phyloP scores from a whole-genome alignment of 805 yeast species.

The Ogataea allantospora region DNA sequence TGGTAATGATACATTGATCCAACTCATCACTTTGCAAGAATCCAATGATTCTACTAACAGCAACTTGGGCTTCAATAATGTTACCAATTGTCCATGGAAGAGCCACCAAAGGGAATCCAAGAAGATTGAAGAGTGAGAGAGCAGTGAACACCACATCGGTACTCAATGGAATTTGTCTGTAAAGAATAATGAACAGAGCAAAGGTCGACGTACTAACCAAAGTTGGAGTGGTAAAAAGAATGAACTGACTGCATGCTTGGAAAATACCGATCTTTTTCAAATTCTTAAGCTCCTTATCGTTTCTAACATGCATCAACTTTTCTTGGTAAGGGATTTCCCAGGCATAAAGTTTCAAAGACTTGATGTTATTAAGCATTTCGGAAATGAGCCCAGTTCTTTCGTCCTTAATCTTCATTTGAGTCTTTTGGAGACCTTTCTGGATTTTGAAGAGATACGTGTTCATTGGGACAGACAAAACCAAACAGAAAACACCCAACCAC shows the following conservation, averaged over 20 bases:
- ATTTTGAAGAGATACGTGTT: slow-evolving; percentile 66
- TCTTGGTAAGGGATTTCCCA: slow-evolving; percentile 89
- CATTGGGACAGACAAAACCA: slow-evolving; percentile 75
- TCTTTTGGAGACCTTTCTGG: slow-evolving; percentile 72
- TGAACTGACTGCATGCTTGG: slow-evolving; percentile 67
- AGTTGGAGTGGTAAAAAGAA: slow-evolving; percentile 86
- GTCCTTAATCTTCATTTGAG: slow-evolving; percentile 89
- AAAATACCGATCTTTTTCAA: slow-evolving; percentile 71
- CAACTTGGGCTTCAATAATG: slow-evolving; percentile 85
- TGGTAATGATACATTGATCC: slow-evolving; percentile 64
- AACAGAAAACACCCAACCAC: slow-evolving; percentile 91
- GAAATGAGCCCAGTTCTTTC: slow-evolving; percentile 85
- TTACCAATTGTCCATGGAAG: slow-evolving; percentile 88
- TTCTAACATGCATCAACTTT: slow-evolving; percentile 77
- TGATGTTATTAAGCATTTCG: slow-evolving; percentile 87
- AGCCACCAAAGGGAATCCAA: slow-evolving; percentile 88
- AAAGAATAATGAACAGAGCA: slow-evolving; percentile 63
- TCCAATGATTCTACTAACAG: slow-evolving; percentile 67
- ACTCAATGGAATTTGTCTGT: slow-evolving; percentile 60
- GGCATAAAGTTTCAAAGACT: slow-evolving; percentile 88
- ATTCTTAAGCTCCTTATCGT: slow-evolving; percentile 78
- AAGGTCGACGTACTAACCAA: slow-evolving; percentile 88
- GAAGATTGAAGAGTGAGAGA: slow-evolving; percentile 78
- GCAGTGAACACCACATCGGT: slow-evolving; percentile 94
- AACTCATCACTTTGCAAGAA: slow-evolving; percentile 77